Percentiles rank a stretch among this genome's conserved stretches.
phyloP scores from a whole-genome alignment of 257 asterid genomes.

The Scutellaria baicalensis region DNA sequence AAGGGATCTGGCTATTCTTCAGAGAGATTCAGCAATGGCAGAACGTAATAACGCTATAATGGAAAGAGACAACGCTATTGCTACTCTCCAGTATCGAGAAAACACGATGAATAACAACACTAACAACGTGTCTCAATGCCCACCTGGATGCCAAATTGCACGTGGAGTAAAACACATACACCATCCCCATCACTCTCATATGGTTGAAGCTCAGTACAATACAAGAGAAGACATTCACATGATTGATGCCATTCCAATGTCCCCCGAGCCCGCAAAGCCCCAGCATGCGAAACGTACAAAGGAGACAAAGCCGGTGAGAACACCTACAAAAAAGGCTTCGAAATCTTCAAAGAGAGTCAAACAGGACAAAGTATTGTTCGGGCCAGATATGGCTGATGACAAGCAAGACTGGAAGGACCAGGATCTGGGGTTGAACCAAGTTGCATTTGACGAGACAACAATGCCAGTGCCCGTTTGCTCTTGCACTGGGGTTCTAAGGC shows the following conservation, averaged over 20 bases:
- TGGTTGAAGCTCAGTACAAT: slow-evolving; percentile 42
- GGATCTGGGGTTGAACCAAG: slow-evolving; percentile 85
- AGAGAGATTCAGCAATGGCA: slow-evolving; percentile 77
- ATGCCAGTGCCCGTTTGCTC: slow-evolving; percentile 97
- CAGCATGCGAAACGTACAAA: slow-evolving; percentile 55
- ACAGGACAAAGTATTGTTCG: slow-evolving; percentile 33
- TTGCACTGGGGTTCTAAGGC: slow-evolving; percentile 77
- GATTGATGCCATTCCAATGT: slow-evolving; percentile 33
- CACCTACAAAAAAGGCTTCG: slow-evolving; percentile 32
- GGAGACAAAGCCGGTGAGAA: slow-evolving; percentile 37
- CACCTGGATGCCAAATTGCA: slow-evolving; percentile 65
- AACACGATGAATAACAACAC: slow-evolving; percentile 33
- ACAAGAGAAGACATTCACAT: slow-evolving; percentile 46
- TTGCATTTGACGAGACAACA: slow-evolving; percentile 77
- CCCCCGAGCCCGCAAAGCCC: slow-evolving; percentile 60
- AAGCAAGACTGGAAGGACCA: slow-evolving; percentile 91
- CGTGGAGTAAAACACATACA: slow-evolving; percentile 72
- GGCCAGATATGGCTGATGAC: slow-evolving; percentile 10
- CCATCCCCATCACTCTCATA: slow-evolving; percentile 67
- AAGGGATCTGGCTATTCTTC: slow-evolving; percentile 84
- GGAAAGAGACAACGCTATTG: slow-evolving; percentile 85
- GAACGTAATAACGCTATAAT: slow-evolving; percentile 80
- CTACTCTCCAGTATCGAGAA: slow-evolving; percentile 75
- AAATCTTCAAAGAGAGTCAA: slow-evolving; percentile 55
- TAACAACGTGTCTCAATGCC: slow-evolving; percentile 44